Base-by-base conservation (phyloP, 345 rosid species). In the Populus ilicifolia region DNA sequence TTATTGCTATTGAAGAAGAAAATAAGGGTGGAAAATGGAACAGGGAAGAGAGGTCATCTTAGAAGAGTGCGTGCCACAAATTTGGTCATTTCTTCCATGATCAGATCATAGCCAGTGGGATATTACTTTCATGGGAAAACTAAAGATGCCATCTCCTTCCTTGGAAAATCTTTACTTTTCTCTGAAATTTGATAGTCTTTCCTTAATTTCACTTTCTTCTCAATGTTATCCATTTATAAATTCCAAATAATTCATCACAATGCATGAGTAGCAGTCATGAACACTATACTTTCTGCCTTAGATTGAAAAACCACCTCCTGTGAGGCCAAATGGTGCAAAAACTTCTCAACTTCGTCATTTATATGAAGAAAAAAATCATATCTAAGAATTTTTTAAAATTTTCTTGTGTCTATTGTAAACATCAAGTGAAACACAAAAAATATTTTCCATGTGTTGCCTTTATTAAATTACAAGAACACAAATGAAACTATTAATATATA, bases 141-240 rank as follows among this genome's bases (percentile, higher is more conserved):
- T 33, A 33, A 67, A 64, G 85, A 85, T 48, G 38, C 16, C 48
- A 20, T 62, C 54, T 71, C 77, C 9, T 67, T 59, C 30, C 17
- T 21, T 36, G 11, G 54, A 30, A 76, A 69, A 46, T 29, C n/a
- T 43, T 63, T 38, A 23, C 48, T 44, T 56, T 36, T 17, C 14
- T 72, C 1, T 36, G 21, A 7, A 74, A 8, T 23, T 71, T 84
- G 87, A 86, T 84, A 86, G 56, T 69, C 85, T 71, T 82, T 80
- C 79, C 72, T 83, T 65, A 75, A 64, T 87, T 77, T 84, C 89
- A 80, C 75, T 74, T 39, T 80, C 39, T 36, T 75, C 66, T 69
- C 21, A 20, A 33, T 27, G 46, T 9, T 41, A 61, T 69, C 69
- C 39, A 11, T 29, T 59, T 67, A 77, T 16, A 56, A 72, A 50